Percentiles rank a stretch among this genome's conserved stretches.
These are phyloP conservation scores for Pestalotiopsis sp. DNA, from an alignment of 2,329 filamentous ascomycete species.

Conservation along the genomic window DNA sequence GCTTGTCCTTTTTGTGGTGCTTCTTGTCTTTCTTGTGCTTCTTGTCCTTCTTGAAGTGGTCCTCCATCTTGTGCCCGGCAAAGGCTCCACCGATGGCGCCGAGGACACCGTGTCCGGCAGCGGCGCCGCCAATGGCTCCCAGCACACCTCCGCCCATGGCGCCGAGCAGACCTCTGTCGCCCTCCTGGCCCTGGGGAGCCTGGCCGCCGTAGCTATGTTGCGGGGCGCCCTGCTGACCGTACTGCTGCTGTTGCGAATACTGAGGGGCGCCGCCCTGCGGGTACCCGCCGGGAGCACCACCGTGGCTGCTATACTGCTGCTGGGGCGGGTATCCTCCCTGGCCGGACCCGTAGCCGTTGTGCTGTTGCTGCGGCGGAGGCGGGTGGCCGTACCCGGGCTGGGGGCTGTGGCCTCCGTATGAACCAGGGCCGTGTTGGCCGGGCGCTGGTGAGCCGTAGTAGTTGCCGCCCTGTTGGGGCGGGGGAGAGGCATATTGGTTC, in stretches of 20 bases:
- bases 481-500: slow-evolving; percentile 16
- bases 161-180: slow-evolving; percentile 10
- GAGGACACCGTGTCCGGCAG: slow-evolving; percentile 8
- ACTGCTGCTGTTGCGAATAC: not conserved
- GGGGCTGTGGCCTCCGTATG: slow-evolving; percentile 13
- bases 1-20: slow-evolving; percentile 35
- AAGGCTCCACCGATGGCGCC: slow-evolving; percentile 12
- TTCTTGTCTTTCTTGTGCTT: slow-evolving; percentile 33
- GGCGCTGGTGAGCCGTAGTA: not conserved
- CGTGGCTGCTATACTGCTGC: slow-evolving; percentile 1
- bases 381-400: slow-evolving; percentile 13
- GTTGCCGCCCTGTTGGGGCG: slow-evolving; percentile 6
- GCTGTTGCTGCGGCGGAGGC: slow-evolving; percentile 3
- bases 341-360: not conserved
- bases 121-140: not conserved
- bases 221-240: slow-evolving; percentile 1
- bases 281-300: not conserved
- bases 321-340: not conserved
- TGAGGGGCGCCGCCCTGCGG: not conserved
- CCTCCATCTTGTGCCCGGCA: slow-evolving; percentile 13
- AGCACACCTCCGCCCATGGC: slow-evolving; percentile 4
- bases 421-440: not conserved
- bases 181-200: not conserved
- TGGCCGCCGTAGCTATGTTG: not conserved
- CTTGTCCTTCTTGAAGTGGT: slow-evolving; percentile 18